These are phyloP conservation scores for Aplosporella prunicola DNA, from an alignment of 2,329 filamentous ascomycete species.

Conservation along the genomic window DNA sequence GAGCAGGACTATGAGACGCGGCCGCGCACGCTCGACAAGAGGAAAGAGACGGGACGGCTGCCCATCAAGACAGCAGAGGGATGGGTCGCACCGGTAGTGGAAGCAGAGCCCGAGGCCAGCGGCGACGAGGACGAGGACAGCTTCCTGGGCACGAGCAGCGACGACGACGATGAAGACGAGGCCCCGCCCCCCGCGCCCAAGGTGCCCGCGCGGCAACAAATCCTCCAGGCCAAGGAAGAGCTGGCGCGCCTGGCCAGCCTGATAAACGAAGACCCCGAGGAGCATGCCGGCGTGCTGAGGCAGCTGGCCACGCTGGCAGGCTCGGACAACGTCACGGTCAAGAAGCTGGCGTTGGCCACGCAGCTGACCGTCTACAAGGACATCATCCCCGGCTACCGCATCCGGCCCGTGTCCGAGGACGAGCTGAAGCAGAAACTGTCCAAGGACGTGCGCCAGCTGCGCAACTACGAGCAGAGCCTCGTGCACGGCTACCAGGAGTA, in stretches of 20 bases:
- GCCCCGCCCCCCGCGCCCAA: slow-evolving; percentile 48
- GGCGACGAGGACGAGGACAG: slow-evolving; percentile 51
- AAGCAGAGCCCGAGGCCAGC: slow-evolving; percentile 28
- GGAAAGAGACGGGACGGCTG: slow-evolving; percentile 63
- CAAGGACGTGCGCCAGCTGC: slow-evolving; percentile 77
- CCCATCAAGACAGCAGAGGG: slow-evolving; percentile 84
- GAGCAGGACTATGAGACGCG: slow-evolving; percentile 84
- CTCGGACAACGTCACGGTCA: slow-evolving; percentile 61
- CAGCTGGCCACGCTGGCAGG: slow-evolving; percentile 64
- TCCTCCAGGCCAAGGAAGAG: slow-evolving; percentile 83
- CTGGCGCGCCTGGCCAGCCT: slow-evolving; percentile 70
- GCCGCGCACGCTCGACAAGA: slow-evolving; percentile 64
- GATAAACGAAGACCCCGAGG: slow-evolving; percentile 88
- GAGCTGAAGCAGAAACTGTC: slow-evolving; percentile 71
- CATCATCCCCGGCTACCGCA: slow-evolving; percentile 91
- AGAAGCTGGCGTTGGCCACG: slow-evolving; percentile 77
- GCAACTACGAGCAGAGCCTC: slow-evolving; percentile 79
- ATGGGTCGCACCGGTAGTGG: slow-evolving; percentile 46
- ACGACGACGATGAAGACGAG: slow-evolving; percentile 32
- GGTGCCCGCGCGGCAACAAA: slow-evolving; percentile 67
- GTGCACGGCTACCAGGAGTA: slow-evolving; percentile 79
- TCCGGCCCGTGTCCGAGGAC: slow-evolving; percentile 70
- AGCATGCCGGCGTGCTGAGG: slow-evolving; percentile 73
- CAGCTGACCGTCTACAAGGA: slow-evolving; percentile 91
- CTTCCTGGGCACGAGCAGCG: slow-evolving; percentile 51